Evolutionary conservation across 2,329 filamentous ascomycete species (phyloP).

Genomic region (Cladosporium velox): DNA sequence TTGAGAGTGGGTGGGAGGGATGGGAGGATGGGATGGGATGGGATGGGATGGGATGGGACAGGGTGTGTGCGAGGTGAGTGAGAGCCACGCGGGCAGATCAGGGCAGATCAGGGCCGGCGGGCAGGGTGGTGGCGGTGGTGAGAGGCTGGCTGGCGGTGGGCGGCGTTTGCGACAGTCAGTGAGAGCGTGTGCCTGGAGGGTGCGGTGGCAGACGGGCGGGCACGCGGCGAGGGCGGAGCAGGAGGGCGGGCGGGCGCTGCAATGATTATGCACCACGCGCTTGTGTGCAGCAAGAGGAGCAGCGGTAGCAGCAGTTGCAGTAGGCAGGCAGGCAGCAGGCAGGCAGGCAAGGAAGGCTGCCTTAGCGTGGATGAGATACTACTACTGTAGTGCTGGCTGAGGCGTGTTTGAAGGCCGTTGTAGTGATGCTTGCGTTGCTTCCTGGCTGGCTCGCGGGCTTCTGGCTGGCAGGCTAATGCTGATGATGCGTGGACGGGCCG

Average conservation of each 20-base stretch:
- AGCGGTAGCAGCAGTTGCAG: background rate
- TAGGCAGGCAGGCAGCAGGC: slow-evolving; percentile 15
- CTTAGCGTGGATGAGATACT: slow-evolving; percentile 3
- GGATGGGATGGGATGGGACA: background rate
- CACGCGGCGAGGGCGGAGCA: background rate
- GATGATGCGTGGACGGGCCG: slow-evolving; percentile 18
- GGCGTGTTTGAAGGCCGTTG: background rate
- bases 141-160: background rate
- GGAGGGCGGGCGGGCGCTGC: background rate
- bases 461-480: background rate
- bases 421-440: background rate
- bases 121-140: background rate
- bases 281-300: slow-evolving; percentile 16
- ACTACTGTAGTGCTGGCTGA: background rate
- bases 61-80: background rate
- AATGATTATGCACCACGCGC: slow-evolving; percentile 17
- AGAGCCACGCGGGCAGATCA: background rate
- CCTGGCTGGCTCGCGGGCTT: slow-evolving; percentile 8
- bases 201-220: slow-evolving; percentile 15
- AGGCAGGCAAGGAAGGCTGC: slow-evolving; percentile 18
- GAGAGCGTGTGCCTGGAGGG: background rate
- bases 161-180: slow-evolving; percentile 8
- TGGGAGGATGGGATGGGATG: background rate
- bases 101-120: background rate
- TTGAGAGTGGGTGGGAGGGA: background rate